Base-by-base conservation (phyloP, 768 basidiomycete genomes). In the Pleurotus djamor region DNA sequence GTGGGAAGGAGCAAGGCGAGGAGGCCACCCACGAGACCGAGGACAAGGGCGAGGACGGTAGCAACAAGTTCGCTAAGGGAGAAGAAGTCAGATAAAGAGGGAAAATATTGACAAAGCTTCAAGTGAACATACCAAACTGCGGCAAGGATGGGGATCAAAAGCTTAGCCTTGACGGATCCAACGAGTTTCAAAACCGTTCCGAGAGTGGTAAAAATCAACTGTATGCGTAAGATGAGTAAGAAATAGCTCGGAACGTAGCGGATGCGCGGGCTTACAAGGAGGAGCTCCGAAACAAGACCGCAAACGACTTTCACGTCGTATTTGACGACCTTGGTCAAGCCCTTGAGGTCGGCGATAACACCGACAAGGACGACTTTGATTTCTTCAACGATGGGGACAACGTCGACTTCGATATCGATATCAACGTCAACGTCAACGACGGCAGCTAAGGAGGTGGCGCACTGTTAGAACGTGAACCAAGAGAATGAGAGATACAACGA, bases 131-230 rank as follows among this genome's bases (percentile, higher is more conserved):
- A 69, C 69, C 59, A 59, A 50, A 70, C 61, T 2, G 12, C 38
- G 17, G 34, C 60, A 28, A 68, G 38, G 28, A 68, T 43, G 16
- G 60, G 56, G 8, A 61, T 14, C 12, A 69, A 54, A 13, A 59
- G 35, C 6, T 59, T 60, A 36, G 37, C 37, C 8, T 65, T 58
- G 10, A 62, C 49, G 17, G 10, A 48, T 3, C 36, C 59, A 10
- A 65, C 63, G 33, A 63, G 45, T 4, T 16, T 38, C 13, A 59
- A 12, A 16, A 69, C 62, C 6, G 59, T 43, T 16, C 10, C 52
- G 10, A 71, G 52, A 21, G 65, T 52, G n/a, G 54, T 48, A 59
- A 65, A 54, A 38, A 71, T 48, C 17, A 69, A 57, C 68, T 70
- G 16, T 28, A 60, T 43, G n/a, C 21, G 37, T 6, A 6, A 34